Evolutionary conservation across 352 stramenopile species (phyloP), one percentile per base, ranked within the genome.

Genomic region (Pseudoperonospora humuli): DNA sequence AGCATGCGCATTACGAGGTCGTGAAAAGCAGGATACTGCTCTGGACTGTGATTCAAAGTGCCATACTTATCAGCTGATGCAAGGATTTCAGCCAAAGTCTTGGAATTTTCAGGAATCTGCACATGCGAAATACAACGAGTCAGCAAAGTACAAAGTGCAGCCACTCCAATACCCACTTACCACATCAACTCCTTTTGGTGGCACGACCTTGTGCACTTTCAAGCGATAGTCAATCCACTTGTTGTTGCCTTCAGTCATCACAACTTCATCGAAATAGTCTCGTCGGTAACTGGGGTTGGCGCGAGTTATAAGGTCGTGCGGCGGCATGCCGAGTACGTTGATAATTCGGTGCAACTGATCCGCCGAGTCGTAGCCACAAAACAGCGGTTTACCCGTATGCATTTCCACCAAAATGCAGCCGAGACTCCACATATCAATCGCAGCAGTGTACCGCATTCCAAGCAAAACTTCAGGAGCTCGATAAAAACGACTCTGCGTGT

Each of bases 401-500:
- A 99, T 96, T 47, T 99, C 84, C n/a, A 94, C 84, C 49, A 95
- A 57, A 48, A 93, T 93, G 51, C 84, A 93, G 19, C 73, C 84
- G 19, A 95, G 69, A 56, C 81, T 93, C 84, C 84, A 95, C 76
- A 93, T 91, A 48, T 95, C 84, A 50, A 95, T 93, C 10, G 79
- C 77, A 23, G 65, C 56, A 19, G 79, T 88, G 57, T 93, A 93
- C 45, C 70, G 65, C 50, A 89, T 75, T 9, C 84, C 84, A 13
- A 95, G 51, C 0, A 95, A 32, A 23, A 96, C 86, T 48, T 97
- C 88, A 0, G 86, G 86, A 0, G 86, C 86, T 3, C 90, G 86
- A 70, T 99, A 99, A 57, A 98, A 98, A 21, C 95, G 86, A 60
- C 86, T 97, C 69, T 99, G 96, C 56, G 98, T 98, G 64, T 98